Percentiles rank a stretch among this genome's conserved stretches.
Evolutionary conservation across 495 filamentous ascomycete species (phyloP).

Genomic region (Hyaloscypha hepaticicola): DNA sequence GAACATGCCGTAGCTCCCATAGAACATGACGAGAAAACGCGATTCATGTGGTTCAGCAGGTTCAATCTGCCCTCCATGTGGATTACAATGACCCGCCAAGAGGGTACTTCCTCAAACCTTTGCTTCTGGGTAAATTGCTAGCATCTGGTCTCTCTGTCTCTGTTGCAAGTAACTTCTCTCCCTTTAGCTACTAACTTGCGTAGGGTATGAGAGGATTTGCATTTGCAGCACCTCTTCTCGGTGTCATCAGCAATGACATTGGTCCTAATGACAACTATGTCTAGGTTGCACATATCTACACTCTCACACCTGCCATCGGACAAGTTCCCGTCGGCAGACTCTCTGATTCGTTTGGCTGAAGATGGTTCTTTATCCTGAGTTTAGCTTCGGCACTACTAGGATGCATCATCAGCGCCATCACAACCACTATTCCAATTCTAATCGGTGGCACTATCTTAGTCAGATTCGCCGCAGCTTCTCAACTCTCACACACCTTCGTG

Average conservation of each 20-base stretch:
- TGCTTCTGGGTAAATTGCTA: neutral
- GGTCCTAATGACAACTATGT: conserved; percentile 39
- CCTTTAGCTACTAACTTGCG: neutral
- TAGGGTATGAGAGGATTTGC: conserved; percentile 9
- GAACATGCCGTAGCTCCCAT: neutral
- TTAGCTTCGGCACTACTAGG: conserved; percentile 43
- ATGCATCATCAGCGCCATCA: conserved; percentile 42
- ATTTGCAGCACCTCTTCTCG: neutral
- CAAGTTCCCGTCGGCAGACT: conserved; percentile 22
- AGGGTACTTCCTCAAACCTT: conserved; percentile 2
- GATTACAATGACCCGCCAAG: neutral
- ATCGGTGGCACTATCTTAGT: conserved; percentile 37
- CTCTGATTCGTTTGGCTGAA: conserved; percentile 52
- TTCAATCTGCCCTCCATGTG: neutral
- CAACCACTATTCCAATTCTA: conserved; percentile 42
- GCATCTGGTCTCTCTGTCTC: neutral
- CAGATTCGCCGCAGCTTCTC: conserved; percentile 36
- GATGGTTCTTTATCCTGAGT: conserved; percentile 48
- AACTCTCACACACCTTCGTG: conserved; percentile 25
- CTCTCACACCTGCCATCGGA: conserved; percentile 33
- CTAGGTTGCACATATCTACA: conserved; percentile 38
- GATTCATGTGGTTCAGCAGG: neutral
- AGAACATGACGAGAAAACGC: neutral
- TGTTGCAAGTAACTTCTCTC: neutral
- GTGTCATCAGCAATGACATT: conserved; percentile 32